phyloP scores from a whole-genome alignment of 306 rosid genomes.

The Cicer pinnatifidum region DNA sequence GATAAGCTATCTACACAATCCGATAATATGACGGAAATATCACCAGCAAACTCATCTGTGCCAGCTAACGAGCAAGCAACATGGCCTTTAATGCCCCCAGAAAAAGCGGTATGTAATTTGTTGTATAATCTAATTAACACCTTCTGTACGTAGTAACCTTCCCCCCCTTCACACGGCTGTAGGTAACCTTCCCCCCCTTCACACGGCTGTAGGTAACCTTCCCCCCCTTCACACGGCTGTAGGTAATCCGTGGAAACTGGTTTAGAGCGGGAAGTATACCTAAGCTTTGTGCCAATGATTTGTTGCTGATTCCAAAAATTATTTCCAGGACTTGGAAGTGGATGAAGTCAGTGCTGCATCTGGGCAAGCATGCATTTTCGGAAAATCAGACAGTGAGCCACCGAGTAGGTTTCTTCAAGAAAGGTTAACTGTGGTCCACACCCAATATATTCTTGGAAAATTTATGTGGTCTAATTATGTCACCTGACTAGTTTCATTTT shows the following conservation, averaged over 20 bases:
- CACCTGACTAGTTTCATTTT: not conserved
- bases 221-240: constrained; percentile 11
- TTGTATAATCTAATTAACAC: constrained; percentile 12
- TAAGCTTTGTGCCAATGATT: constrained; percentile 25
- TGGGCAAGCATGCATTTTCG: constrained; percentile 43
- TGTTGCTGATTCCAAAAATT: constrained; percentile 40
- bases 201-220: constrained; percentile 8
- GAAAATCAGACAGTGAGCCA: constrained; percentile 49
- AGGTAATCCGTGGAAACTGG: constrained; percentile 40
- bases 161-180: constrained; percentile 11
- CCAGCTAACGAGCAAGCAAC: constrained; percentile 44
- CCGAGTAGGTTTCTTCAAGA: constrained; percentile 67
- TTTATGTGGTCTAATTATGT: constrained; percentile 4
- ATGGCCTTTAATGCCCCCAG: constrained; percentile 30
- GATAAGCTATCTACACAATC: constrained; percentile 48
- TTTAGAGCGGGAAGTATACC: constrained; percentile 10
- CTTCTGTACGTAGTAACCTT: constrained; percentile 11
- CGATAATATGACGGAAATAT: constrained; percentile 44
- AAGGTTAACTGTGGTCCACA: constrained; percentile 54
- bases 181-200: constrained; percentile 23
- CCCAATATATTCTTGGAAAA: constrained; percentile 30
- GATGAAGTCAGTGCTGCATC: constrained; percentile 41
- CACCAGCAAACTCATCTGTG: constrained; percentile 39
- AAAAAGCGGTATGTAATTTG: constrained; percentile 52
- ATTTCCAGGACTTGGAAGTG: constrained; percentile 54